phyloP scores from a whole-genome alignment of 495 filamentous ascomycete genomes.

The Tricharina praecox region DNA sequence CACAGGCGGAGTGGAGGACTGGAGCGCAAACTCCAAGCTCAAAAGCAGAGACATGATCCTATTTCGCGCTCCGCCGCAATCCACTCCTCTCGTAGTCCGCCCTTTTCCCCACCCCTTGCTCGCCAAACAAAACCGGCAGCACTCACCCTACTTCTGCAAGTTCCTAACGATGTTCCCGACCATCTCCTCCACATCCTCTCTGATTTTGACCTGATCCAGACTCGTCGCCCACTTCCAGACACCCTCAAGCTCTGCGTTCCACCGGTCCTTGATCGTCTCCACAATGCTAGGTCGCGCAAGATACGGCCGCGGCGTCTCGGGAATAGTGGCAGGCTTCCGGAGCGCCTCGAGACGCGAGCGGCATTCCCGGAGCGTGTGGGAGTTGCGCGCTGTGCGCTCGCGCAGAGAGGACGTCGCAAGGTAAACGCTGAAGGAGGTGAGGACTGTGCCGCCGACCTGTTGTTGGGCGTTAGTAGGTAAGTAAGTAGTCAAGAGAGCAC shows the following conservation, averaged over 20 bases:
- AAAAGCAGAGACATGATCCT: no score
- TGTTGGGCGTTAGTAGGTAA: no score
- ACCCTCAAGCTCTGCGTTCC: slow-evolving; percentile 59
- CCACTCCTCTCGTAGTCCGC: slow-evolving; percentile 41
- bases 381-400: slow-evolving; percentile 51
- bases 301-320: slow-evolving; percentile 28
- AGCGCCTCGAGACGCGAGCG: slow-evolving; percentile 38
- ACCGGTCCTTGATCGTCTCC: slow-evolving; percentile 57
- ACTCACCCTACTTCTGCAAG: slow-evolving; percentile 4
- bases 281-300: slow-evolving; percentile 35
- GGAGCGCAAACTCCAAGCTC: no score
- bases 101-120: background rate
- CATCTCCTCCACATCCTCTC: slow-evolving; percentile 37
- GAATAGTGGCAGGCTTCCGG: slow-evolving; percentile 28
- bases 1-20: no score
- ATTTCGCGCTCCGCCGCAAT: no score
- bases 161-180: slow-evolving; percentile 16
- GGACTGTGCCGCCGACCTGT: slow-evolving; percentile 66
- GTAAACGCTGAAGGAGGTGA: slow-evolving; percentile 70
- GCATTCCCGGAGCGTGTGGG: slow-evolving; percentile 56
- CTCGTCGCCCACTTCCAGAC: slow-evolving; percentile 49
- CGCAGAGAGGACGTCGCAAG: slow-evolving; percentile 60
- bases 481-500: slow-evolving; percentile 12
- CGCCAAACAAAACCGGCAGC: background rate
- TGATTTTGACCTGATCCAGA: slow-evolving; percentile 44